A percentile compares a stretch with the other conserved stretches of the same genome.
Conservation (phyloP, 176 grass and related monocot species). For the Thalia dealbata region DNA sequence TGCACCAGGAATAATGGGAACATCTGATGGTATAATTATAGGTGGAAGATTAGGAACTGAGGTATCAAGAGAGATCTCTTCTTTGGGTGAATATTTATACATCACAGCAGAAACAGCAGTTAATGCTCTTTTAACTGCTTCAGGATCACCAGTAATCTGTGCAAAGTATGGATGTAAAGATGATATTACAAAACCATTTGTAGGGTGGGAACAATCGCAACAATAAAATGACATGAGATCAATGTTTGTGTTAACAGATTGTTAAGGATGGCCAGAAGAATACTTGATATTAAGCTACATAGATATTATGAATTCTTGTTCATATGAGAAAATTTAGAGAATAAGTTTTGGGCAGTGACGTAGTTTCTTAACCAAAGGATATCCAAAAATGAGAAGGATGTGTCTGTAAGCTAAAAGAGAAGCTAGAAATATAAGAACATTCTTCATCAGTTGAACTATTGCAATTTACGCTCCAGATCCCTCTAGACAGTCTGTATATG, state of each 20-base stretch:
- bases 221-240: neutral
- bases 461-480: neutral
- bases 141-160: conserved; percentile 71
- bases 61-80: conserved; percentile 75
- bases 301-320: neutral
- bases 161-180: conserved; percentile 21
- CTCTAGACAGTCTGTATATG: neutral
- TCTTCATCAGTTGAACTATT: neutral
- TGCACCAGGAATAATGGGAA: conserved; percentile 63
- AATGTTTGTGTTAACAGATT: neutral
- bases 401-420: neutral
- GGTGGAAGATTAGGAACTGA: conserved; percentile 50
- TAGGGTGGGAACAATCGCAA: neutral
- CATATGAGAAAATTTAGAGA: neutral
- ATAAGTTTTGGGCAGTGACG: neutral
- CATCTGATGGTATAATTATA: conserved; percentile 79
- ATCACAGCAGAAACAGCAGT: conserved; percentile 74
- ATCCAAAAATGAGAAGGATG: neutral
- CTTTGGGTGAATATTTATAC: conserved; percentile 74
- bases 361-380: neutral
- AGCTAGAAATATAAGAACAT: neutral
- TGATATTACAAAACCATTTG: conserved; percentile 1
- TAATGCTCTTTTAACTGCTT: conserved; percentile 70
- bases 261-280: neutral
- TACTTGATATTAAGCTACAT: neutral